Evolutionary conservation across 495 filamentous ascomycete species (phyloP).

Genomic region (Podospora conica): DNA sequence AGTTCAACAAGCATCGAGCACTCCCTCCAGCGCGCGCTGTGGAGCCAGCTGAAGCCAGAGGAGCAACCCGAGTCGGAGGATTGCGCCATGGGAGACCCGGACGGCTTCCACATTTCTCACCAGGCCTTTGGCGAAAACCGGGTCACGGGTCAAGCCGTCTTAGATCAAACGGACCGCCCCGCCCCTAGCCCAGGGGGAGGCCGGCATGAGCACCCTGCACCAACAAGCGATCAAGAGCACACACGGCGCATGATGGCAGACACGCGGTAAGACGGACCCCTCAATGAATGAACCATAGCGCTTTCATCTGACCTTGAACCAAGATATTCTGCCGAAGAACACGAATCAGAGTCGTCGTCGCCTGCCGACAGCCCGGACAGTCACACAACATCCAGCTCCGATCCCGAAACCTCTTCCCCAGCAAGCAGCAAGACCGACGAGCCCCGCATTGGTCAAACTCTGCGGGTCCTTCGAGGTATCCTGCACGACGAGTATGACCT

Average conservation of each 20-base stretch:
- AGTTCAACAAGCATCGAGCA: not conserved
- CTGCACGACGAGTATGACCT: not conserved
- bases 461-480: conserved; percentile 1
- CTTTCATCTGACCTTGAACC: not conserved
- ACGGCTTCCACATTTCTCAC: not conserved
- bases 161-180: not conserved
- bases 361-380: not conserved
- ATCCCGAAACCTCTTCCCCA: not conserved
- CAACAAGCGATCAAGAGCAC: not conserved
- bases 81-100: not conserved
- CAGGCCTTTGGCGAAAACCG: not conserved
- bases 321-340: not conserved
- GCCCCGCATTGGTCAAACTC: not conserved
- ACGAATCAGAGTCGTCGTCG: not conserved
- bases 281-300: not conserved
- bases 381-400: not conserved
- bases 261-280: not conserved
- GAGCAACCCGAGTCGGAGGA: not conserved
- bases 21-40: not conserved
- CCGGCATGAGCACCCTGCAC: not conserved
- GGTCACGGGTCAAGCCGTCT: not conserved
- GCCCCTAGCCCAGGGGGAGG: not conserved
- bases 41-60: not conserved
- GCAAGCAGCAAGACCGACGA: not conserved
- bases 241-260: not conserved